phyloP scores from a whole-genome alignment of 805 yeast genomes.

The Tetrapisispora phaffii region DNA sequence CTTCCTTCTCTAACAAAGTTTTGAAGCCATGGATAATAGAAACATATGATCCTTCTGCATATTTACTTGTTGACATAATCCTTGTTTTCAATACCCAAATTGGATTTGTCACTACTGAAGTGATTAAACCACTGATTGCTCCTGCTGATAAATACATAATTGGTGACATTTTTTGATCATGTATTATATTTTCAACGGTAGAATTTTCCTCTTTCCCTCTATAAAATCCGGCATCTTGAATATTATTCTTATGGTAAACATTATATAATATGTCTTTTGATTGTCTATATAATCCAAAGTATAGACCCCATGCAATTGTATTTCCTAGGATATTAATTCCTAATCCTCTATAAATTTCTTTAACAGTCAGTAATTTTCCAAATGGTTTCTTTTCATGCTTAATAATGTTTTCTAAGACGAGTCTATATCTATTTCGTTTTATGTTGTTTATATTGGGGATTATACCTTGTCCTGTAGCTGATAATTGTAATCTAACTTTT shows the following conservation, averaged over 20 bases:
- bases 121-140: slow-evolving; percentile 61
- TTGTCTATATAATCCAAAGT: slow-evolving; percentile 66
- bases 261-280: slow-evolving; percentile 36
- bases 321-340: slow-evolving; percentile 76
- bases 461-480: slow-evolving; percentile 11
- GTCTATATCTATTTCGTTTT: slow-evolving; percentile 20
- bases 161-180: slow-evolving; percentile 32
- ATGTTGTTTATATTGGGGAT: background rate
- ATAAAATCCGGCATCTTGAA: slow-evolving; percentile 2
- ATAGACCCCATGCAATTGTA: slow-evolving; percentile 79
- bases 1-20: slow-evolving; percentile 44
- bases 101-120: slow-evolving; percentile 78
- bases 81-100: slow-evolving; percentile 93
- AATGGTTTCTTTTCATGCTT: slow-evolving; percentile 6
- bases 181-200: slow-evolving; percentile 4
- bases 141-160: slow-evolving; percentile 46
- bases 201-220: background rate
- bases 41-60: slow-evolving; percentile 31
- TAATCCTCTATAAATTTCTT: slow-evolving; percentile 60
- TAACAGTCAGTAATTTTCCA: slow-evolving; percentile 9
- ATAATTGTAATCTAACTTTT: slow-evolving; percentile 73
- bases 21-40: slow-evolving; percentile 48
- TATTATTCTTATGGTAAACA: slow-evolving; percentile 6
- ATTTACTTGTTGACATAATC: slow-evolving; percentile 45
- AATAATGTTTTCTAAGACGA: slow-evolving; percentile 20